phyloP scores from a whole-genome alignment of 108 stramenopile genomes.

The Stephanodiscus minutulus region DNA sequence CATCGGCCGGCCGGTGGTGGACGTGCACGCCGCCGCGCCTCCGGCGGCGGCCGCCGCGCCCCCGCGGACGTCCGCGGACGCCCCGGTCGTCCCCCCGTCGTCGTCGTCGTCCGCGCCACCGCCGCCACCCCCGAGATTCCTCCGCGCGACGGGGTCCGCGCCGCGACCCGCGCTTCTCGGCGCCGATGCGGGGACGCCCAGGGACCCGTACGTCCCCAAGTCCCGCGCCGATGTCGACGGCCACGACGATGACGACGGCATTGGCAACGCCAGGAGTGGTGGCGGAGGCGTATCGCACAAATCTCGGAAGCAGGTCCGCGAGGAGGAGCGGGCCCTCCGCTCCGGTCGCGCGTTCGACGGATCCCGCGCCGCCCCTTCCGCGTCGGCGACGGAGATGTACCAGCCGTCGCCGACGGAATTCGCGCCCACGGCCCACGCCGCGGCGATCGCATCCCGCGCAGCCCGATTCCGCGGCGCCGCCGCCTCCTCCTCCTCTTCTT shows the following conservation, averaged over 20 bases:
- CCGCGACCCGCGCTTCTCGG: no score
- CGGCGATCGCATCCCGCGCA: constrained; percentile 45
- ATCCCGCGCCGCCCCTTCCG: not conserved
- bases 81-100: no score
- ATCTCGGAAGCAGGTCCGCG: constrained; percentile 40
- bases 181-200: no score
- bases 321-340: constrained; percentile 43
- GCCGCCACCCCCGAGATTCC: no score
- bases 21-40: constrained; percentile 17
- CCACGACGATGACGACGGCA: no score
- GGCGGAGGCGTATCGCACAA: not conserved
- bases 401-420: constrained; percentile 49
- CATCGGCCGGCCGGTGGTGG: constrained; percentile 17
- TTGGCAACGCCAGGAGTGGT: not conserved
- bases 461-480: constrained; percentile 27
- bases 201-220: no score
- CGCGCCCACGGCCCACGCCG: constrained; percentile 47
- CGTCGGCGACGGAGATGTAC: constrained; percentile 24
- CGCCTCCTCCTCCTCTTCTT: no score
- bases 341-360: constrained; percentile 35
- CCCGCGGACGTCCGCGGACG: no score
- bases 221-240: not conserved
- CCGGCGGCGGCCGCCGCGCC: not conserved
- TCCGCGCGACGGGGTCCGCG: no score
- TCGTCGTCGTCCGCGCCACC: no score